phyloP scores from a whole-genome alignment of 2,329 filamentous ascomycete genomes.

The Seiridium unicorne region DNA sequence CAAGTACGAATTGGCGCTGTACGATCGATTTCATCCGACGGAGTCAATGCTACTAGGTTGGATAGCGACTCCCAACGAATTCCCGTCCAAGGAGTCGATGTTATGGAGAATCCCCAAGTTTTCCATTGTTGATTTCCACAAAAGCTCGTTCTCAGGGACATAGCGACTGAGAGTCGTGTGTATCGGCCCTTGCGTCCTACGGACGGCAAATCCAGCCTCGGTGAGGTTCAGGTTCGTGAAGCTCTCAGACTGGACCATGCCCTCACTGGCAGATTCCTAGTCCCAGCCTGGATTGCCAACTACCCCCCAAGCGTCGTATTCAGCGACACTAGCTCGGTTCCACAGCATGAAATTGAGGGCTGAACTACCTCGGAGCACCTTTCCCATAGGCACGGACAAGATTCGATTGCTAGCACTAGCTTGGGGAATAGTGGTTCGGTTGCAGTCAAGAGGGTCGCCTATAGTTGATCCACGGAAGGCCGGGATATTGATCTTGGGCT shows the following conservation, averaged over 20 bases:
- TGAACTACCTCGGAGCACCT: constrained; percentile 44
- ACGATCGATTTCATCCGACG: constrained; percentile 46
- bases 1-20: constrained; percentile 31
- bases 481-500: constrained; percentile 24
- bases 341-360: constrained; percentile 42
- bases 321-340: constrained; percentile 25
- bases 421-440: constrained; percentile 38
- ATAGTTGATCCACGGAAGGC: constrained; percentile 23
- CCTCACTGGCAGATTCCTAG: constrained; percentile 32
- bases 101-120: constrained; percentile 3
- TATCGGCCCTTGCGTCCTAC: constrained; percentile 21
- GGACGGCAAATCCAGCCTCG: constrained; percentile 15
- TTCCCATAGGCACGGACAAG: constrained; percentile 38
- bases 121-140: constrained; percentile 2
- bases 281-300: constrained; percentile 34
- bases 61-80: constrained; percentile 47
- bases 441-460: constrained; percentile 31
- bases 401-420: constrained; percentile 32
- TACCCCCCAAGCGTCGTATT: constrained; percentile 32
- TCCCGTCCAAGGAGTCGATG: constrained; percentile 36
- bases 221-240: constrained; percentile 20
- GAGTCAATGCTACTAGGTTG: constrained; percentile 48
- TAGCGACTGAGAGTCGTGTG: constrained; percentile 4
- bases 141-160: not conserved
- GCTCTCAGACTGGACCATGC: constrained; percentile 27